Percentiles rank a stretch among this genome's conserved stretches.
phyloP scores from a whole-genome alignment of 1,139 yeast genomes.

The Geotrichum phurueaensis region DNA sequence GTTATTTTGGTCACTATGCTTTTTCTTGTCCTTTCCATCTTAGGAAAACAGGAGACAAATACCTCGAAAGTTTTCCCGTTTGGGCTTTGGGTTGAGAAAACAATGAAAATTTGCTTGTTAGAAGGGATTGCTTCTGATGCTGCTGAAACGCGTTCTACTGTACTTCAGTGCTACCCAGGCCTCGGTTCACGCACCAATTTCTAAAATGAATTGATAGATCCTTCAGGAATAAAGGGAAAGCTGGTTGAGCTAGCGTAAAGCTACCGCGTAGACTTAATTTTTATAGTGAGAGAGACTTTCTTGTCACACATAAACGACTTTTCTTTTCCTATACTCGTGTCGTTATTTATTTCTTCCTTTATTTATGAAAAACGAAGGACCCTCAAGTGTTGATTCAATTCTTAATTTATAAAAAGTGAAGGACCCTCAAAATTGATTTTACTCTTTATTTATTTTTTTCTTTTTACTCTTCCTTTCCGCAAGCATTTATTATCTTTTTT shows the following conservation, averaged over 20 bases:
- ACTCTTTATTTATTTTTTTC: neutral
- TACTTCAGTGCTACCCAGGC: neutral
- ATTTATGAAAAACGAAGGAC: neutral
- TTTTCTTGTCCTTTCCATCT: neutral
- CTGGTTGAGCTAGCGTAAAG: neutral
- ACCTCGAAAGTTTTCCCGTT: neutral
- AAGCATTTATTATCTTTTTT: neutral
- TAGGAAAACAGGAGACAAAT: neutral
- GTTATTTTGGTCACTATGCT: neutral
- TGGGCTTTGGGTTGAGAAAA: neutral
- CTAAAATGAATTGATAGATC: neutral
- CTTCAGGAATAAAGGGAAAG: neutral
- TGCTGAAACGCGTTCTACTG: neutral
- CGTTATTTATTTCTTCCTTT: neutral
- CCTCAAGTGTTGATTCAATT: neutral
- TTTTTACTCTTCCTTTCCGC: neutral
- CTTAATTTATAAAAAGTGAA: neutral
- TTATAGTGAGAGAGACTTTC: neutral
- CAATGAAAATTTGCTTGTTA: neutral
- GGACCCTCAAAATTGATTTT: neutral
- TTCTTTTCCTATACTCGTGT: neutral
- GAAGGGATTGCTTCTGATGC: neutral
- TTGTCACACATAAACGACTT: neutral
- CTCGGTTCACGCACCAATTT: neutral
- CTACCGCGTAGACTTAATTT: neutral